Base-by-base conservation (phyloP, 202 grass and related monocot genomes). In the Carex arenaria region DNA sequence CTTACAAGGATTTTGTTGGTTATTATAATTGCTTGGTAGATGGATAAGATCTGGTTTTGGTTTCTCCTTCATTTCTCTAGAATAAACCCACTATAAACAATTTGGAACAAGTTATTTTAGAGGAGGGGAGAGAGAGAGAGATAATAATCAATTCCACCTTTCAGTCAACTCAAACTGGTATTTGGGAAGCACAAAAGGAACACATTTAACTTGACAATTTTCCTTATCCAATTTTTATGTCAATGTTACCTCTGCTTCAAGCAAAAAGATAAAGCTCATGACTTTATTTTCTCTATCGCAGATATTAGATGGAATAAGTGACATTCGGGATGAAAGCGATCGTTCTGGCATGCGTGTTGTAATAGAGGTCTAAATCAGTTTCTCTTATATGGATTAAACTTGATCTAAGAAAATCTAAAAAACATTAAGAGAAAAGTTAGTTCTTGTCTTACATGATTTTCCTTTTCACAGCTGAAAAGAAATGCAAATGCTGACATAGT, bases 261-360 rank as follows among this genome's bases (percentile, higher is more conserved):
- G 26, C n/a, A 56, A 60, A 30, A 17, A 47, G 82, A 62, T 13
- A 78, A 78, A 77, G 34, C 20, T 64, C 26, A 31, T 77, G 13
- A 64, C 2, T n/a, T 85, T 40, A 59, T 57, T 85, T 82, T 83
- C 67, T 82, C 53, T 64, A 42, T 10, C 82, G 19, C 85, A 98
- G 95, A 87, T 91, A 64, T 84, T 98, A 78, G 95, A 98, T 85
- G 95, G 95, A 67, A 98, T 98, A 53, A 98, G 86, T 88, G 95
- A 98, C 84, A 98, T 98, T 81, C 83, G 95, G 64, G 95, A 98
- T 86, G 95, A 98, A 87, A 98, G 95, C 13, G 95, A 98, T 64
- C 93, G 93, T 40, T 85, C 83, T 92, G 95, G 95, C 80, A 98
- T 98, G 95, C 95, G 95, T 72, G 89, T 98, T 84, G 95, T 98